Evolutionary conservation across 2,329 filamentous ascomycete genomes (phyloP).

Genomic region (Colletotrichum sp.): DNA sequence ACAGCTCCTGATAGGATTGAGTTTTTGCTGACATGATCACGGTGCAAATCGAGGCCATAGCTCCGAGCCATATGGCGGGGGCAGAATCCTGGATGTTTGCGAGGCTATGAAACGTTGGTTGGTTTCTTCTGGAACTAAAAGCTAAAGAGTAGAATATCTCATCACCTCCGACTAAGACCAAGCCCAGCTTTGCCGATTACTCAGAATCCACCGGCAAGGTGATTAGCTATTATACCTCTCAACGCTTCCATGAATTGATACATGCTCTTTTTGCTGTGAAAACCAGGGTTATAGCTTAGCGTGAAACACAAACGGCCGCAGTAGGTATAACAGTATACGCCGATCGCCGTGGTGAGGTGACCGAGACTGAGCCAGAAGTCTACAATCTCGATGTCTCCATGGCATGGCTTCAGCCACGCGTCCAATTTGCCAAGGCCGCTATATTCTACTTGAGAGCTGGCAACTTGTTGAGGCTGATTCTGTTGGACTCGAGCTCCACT

Average conservation of each 20-base stretch:
- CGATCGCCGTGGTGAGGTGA: neutral
- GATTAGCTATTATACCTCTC: neutral
- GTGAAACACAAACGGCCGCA: neutral
- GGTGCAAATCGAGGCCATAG: neutral
- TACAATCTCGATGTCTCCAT: neutral
- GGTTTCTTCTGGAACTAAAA: neutral
- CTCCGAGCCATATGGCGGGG: neutral
- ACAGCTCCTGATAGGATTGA: neutral
- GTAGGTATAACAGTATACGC: neutral
- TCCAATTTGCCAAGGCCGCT: neutral
- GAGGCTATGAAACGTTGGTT: neutral
- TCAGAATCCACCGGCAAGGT: neutral
- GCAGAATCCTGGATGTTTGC: neutral
- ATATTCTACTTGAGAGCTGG: neutral
- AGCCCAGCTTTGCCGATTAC: neutral
- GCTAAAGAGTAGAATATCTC: neutral
- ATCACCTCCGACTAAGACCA: neutral
- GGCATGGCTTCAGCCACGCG: neutral
- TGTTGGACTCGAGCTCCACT: neutral
- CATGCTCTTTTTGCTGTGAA: neutral
- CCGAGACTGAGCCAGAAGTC: neutral
- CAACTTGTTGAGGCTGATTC: neutral
- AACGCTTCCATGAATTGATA: neutral
- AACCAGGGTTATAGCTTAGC: constrained; percentile 1
- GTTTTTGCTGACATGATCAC: neutral